These are phyloP conservation scores for Gentiana macrophylla DNA, from an alignment of 257 asterid genomes.

Conservation along the genomic window DNA sequence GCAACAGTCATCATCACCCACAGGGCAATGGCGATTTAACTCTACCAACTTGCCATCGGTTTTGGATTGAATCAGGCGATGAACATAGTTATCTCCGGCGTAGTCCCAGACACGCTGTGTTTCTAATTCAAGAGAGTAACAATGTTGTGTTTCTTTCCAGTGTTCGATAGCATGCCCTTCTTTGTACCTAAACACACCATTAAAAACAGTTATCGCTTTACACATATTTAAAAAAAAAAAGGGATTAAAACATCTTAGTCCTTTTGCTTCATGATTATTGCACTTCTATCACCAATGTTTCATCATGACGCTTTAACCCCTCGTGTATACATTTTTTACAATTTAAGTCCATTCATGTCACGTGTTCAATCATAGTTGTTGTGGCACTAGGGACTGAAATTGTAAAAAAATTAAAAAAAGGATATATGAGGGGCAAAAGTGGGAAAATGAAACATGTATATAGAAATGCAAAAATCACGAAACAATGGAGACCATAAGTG, in stretches of 20 bases:
- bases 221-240: neutral
- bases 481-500: too few relatives aligned
- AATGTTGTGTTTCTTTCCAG: slow-evolving; percentile 95
- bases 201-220: neutral
- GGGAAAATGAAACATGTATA: too few relatives aligned
- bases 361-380: too few relatives aligned
- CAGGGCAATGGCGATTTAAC: slow-evolving; percentile 54
- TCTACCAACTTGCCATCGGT: slow-evolving; percentile 93
- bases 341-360: too few relatives aligned
- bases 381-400: neutral
- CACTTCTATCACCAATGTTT: too few relatives aligned
- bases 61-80: slow-evolving; percentile 85
- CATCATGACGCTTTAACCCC: too few relatives aligned
- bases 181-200: slow-evolving; percentile 38
- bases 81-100: slow-evolving; percentile 95
- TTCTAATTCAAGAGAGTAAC: slow-evolving; percentile 95
- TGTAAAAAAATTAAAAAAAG: neutral
- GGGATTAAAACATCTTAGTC: neutral
- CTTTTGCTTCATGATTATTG: too few relatives aligned
- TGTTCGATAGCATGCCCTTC: slow-evolving; percentile 77
- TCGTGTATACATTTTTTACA: too few relatives aligned
- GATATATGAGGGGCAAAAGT: too few relatives aligned
- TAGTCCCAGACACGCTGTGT: slow-evolving; percentile 97
- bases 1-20: slow-evolving; percentile 30
- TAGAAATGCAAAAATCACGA: too few relatives aligned